Base-by-base conservation (phyloP, 139 green algal genomes). In the Pseudopediastrum boryanum region DNA sequence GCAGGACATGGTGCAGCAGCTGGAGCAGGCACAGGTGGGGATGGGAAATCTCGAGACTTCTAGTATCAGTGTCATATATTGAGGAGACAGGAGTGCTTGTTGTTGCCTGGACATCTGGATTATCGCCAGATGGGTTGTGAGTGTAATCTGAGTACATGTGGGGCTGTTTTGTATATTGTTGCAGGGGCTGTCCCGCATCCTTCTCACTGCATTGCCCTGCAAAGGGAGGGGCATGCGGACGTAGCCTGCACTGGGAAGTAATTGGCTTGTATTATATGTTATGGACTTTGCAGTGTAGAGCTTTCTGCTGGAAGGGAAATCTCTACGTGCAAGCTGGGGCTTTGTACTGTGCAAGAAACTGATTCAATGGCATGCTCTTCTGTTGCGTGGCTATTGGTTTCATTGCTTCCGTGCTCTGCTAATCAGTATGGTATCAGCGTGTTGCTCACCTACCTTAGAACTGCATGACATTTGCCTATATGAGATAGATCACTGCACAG, bases 1-100 rank as follows among this genome's bases (percentile, higher is more conserved):
- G 71, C 29, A 16, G 3, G 41, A 19, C 8, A n/a, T 78, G 54
- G 35, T 58, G 56, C 27, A 71, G 25, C 21, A 69, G 39, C 41
- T 78, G 54, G 39, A 68, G 29, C n/a, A 36, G 21, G 36, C 38
- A 39, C 44, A 78, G 71, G 71, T 78, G 35, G 23, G 70, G 5
- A 58, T 12, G 12, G 54, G 27, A 4, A 4, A 62, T 4, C 31
- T 4, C 5, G 33, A 16, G 33, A 16, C 5, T 27, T 33, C 4
- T 38, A 63, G 33, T 38, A 27, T 7, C 9, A 33, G 54, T n/a
- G 27, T 63, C 31, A 27, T n/a, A 33, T n/a, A 4, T 4, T 23
- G 52, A n/a, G 27, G 25, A 35, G 52, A 4, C 7, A 35, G 54
- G 27, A 38, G 5, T 33, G 54, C 12, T 27, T 62, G 52, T 62